These are phyloP conservation scores for Aspergillus hortae DNA, from an alignment of 2,329 filamentous ascomycete genomes.

Conservation along the genomic window DNA sequence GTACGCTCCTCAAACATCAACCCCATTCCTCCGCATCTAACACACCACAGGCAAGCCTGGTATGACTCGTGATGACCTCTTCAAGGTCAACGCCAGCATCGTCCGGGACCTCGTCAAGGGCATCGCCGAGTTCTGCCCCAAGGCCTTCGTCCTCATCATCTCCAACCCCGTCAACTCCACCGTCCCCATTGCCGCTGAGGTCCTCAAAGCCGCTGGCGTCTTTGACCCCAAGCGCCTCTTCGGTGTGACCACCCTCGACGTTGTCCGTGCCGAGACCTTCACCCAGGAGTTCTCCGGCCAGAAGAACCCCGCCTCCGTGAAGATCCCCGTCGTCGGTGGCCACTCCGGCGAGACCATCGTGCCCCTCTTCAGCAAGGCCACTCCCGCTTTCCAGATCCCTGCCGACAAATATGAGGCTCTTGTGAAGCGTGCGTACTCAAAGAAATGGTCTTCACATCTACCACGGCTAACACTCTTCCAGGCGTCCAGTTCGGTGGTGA, in stretches of 20 bases:
- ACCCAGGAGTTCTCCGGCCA: slow-evolving; percentile 80
- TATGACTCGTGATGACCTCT: slow-evolving; percentile 98
- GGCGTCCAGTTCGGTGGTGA: slow-evolving; percentile 95
- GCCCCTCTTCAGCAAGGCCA: slow-evolving; percentile 89
- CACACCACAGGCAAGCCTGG: slow-evolving; percentile 79
- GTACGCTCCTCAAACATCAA: slow-evolving; percentile 46
- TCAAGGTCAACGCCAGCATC: slow-evolving; percentile 99
- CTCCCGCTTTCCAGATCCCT: slow-evolving; percentile 75
- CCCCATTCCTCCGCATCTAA: slow-evolving; percentile 6
- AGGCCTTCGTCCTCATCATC: slow-evolving; percentile 94
- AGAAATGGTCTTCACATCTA: not conserved
- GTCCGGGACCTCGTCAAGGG: slow-evolving; percentile 90
- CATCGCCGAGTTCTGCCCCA: slow-evolving; percentile 81
- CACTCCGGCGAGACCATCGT: slow-evolving; percentile 99
- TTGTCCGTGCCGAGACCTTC: slow-evolving; percentile 97
- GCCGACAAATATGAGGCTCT: slow-evolving; percentile 86
- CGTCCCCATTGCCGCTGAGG: slow-evolving; percentile 94
- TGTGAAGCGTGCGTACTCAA: slow-evolving; percentile 64
- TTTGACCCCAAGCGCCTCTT: slow-evolving; percentile 96
- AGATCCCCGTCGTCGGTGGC: slow-evolving; percentile 88
- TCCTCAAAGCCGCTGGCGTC: slow-evolving; percentile 86
- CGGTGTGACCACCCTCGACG: slow-evolving; percentile 96
- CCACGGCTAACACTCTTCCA: slow-evolving; percentile 22
- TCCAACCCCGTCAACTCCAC: slow-evolving; percentile 99
- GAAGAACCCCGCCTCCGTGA: slow-evolving; percentile 76